Evolutionary conservation across 768 basidiomycete genomes (phyloP), one percentile per base, ranked within the genome.

Genomic region (Tephrocybe sp.): DNA sequence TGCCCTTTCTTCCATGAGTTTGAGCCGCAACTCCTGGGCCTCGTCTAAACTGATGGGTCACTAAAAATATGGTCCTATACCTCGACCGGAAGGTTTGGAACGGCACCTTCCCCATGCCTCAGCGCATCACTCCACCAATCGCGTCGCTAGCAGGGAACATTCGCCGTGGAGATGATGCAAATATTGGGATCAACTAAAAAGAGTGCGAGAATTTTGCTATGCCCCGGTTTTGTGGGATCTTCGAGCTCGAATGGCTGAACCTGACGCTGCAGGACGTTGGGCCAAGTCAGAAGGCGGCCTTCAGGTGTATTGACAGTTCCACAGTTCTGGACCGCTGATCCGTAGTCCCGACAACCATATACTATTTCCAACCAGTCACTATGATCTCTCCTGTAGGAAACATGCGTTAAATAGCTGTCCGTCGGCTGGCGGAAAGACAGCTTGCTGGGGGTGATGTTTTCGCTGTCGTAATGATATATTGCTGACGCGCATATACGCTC

Each of bases 391-490:
- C 11, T 26, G 13, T 49, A 52, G 2, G 52, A 32, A 46, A 60
- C 13, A 19, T 37, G 18, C 36, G 18, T 37, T 6, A 6, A 37
- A n/a, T n/a, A n/a, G n/a, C n/a, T 31, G 4, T 39, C 51, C 46
- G 49, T 51, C 44, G 50, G 51, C 21, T 60, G 61, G 11, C 72
- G 64, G 51, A 72, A 72, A 1, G 51, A 54, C 9, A 70, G 61
- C 9, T 54, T 36, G 36, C 36, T 60, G 11, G 59, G 40, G 15
- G 66, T 62, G 47, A 71, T 65, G 55, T 71, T 72, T 9, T 49
- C 57, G 18, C 41, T 59, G 26, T 62, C 61, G 24, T 37, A 37
- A 19, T 37, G 21, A 19, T 37, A 37, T 37, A 37, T 37, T 12
- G 36, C 36, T 19, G 36, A 37, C n/a, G 36, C 36, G 12, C 36